Evolutionary conservation across 225 moss, liverwort and hornwort species (phyloP).

Genomic region (Climacium dendroides): DNA sequence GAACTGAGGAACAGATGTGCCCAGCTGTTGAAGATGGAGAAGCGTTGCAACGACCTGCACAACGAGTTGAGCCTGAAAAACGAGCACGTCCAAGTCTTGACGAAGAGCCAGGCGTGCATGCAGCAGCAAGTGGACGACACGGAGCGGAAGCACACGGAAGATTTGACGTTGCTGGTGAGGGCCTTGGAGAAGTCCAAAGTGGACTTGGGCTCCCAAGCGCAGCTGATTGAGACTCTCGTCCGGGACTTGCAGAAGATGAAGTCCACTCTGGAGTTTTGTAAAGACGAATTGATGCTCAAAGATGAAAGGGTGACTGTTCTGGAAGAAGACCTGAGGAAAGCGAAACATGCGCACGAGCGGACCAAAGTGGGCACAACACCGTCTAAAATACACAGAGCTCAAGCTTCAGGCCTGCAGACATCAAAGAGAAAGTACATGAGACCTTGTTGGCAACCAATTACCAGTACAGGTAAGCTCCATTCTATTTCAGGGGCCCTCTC

Average conservation of each 20-base stretch:
- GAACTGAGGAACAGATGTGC: neutral
- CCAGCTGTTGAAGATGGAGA: conserved; percentile 16
- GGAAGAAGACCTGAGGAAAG: conserved; percentile 14
- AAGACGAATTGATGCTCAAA: conserved; percentile 19
- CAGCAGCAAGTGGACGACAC: conserved; percentile 20
- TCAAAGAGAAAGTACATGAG: neutral
- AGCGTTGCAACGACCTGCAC: conserved; percentile 7
- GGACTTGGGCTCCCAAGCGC: conserved; percentile 9
- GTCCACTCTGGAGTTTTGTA: conserved; percentile 22
- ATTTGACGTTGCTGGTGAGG: conserved; percentile 14
- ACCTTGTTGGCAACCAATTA: conserved; percentile 9
- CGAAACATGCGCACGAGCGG: neutral
- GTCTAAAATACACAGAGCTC: neutral
- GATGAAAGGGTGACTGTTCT: conserved; percentile 11
- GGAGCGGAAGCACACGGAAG: conserved; percentile 28
- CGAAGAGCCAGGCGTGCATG: conserved; percentile 16
- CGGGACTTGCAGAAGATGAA: conserved; percentile 34
- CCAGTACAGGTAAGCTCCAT: neutral
- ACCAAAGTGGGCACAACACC: neutral
- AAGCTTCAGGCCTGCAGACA: neutral
- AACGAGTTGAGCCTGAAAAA: conserved; percentile 12
- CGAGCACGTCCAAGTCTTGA: conserved; percentile 17
- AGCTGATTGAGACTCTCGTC: conserved; percentile 18
- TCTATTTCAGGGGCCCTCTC: neutral
- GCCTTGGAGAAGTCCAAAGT: conserved; percentile 19